These are phyloP conservation scores for Aspergillus tubingensis DNA, from an alignment of 2,329 filamentous ascomycete species.

Conservation along the genomic window DNA sequence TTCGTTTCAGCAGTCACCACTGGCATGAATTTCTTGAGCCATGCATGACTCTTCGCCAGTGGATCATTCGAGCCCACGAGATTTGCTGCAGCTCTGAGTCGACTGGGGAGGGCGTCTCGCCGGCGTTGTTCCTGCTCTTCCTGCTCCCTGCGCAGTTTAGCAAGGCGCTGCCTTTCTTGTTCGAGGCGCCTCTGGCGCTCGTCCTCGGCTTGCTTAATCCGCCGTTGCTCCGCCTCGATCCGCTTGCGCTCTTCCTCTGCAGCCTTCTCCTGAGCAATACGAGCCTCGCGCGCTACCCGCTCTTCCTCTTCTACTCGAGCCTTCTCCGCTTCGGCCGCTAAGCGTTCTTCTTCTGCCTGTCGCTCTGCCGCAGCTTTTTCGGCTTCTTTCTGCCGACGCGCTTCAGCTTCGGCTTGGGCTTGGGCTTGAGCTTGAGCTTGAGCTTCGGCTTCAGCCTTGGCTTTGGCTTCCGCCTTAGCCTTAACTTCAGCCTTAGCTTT, in stretches of 20 bases:
- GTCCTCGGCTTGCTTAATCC: conserved; percentile 48
- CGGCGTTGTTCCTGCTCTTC: conserved; percentile 50
- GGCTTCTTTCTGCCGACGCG: conserved; percentile 25
- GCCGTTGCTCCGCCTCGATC: conserved; percentile 46
- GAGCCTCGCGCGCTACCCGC: conserved; percentile 35
- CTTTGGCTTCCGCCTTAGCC: no score
- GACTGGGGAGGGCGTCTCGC: conserved; percentile 48
- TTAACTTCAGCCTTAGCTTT: no score
- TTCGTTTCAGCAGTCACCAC: conserved; percentile 47
- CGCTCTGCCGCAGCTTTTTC: conserved; percentile 36
- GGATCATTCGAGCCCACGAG: conserved; percentile 48
- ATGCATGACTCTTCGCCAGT: conserved; percentile 43
- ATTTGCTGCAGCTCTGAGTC: conserved; percentile 48
- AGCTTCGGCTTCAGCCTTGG: conserved; percentile 21
- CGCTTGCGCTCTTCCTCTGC: conserved; percentile 47
- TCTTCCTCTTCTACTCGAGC: conserved; percentile 37
- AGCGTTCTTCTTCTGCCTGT: conserved; percentile 32
- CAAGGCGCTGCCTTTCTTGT: conserved; percentile 45
- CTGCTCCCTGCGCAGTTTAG: conserved; percentile 47
- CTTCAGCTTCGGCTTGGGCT: conserved; percentile 28
- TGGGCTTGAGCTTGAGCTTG: conserved; percentile 11
- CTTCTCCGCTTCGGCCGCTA: conserved; percentile 33
- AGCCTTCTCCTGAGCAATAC: conserved; percentile 43
- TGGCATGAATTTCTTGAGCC: conserved; percentile 50
- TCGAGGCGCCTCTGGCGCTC: conserved; percentile 47